Evolutionary conservation across 768 basidiomycete species (phyloP).

Genomic region (Leccinum variicolor): DNA sequence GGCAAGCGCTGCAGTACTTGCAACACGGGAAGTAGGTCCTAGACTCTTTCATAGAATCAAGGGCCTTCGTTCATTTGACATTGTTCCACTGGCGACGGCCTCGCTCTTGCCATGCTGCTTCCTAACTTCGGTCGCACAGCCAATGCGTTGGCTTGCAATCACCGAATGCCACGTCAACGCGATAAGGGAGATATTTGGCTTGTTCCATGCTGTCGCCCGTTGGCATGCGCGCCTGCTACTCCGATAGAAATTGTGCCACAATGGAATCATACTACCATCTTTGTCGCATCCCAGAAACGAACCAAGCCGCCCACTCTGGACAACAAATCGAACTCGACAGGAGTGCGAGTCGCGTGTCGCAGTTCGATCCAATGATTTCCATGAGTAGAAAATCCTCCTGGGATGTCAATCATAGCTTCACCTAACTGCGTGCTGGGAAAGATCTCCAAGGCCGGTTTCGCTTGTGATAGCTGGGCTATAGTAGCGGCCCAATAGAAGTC

Average conservation of each 20-base stretch:
- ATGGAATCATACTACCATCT: background rate
- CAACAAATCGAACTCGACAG: conserved; percentile 4
- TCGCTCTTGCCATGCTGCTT: background rate
- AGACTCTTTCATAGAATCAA: background rate
- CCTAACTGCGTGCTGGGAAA: background rate
- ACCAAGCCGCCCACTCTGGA: background rate
- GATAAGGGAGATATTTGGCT: background rate
- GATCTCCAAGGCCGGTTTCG: background rate
- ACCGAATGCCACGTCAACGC: background rate
- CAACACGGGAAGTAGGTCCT: background rate
- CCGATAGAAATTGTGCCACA: background rate
- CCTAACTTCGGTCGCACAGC: background rate
- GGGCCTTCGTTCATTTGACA: background rate
- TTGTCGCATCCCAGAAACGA: conserved; percentile 4
- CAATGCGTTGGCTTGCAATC: background rate
- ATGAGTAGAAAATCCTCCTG: background rate
- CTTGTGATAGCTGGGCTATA: background rate
- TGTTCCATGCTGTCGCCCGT: background rate
- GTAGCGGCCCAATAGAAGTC: background rate
- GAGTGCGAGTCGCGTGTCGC: background rate
- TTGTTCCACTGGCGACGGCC: background rate
- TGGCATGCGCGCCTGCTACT: conserved; percentile 13
- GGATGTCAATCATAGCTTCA: background rate
- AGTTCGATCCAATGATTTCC: conserved; percentile 3
- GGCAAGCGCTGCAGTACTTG: background rate